Percentiles rank a stretch among this genome's conserved stretches.
These are phyloP conservation scores for Diaporthe sp. DNA, from an alignment of 2,329 filamentous ascomycete genomes.

Conservation along the genomic window DNA sequence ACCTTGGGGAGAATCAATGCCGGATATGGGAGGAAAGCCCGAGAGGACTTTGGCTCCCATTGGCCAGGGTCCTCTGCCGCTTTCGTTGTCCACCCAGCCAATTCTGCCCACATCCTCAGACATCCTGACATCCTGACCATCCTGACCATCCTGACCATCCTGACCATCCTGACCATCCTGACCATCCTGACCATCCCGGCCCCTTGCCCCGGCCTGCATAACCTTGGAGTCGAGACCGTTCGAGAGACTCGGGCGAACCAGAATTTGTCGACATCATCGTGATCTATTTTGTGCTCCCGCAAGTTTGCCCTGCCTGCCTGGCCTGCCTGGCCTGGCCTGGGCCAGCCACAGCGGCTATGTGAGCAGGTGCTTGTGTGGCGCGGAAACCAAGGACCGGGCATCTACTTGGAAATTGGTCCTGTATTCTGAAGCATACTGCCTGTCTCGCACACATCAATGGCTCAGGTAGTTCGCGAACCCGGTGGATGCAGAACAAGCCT, in stretches of 20 bases:
- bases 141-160: no score
- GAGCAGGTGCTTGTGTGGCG: background rate
- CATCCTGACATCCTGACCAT: no score
- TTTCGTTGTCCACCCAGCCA: background rate
- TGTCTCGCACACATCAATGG: no score
- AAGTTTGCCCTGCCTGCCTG: no score
- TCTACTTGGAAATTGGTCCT: background rate
- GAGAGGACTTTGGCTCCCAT: background rate
- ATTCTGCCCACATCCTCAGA: no score
- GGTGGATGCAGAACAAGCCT: no score
- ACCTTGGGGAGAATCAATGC: background rate
- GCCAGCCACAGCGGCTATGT: background rate
- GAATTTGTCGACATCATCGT: background rate
- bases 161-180: no score
- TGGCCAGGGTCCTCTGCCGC: background rate
- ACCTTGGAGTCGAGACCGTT: background rate
- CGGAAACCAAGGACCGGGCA: background rate
- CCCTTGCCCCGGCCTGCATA: background rate
- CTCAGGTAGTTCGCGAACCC: no score
- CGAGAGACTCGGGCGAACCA: background rate
- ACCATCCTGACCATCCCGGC: no score
- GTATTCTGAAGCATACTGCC: no score
- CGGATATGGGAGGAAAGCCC: constrained; percentile 9
- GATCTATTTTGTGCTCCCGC: background rate
- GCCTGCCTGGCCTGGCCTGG: background rate